Evolutionary conservation across 106 monocot genomes (phyloP).

Genomic region (Dactylorhiza incarnata): DNA sequence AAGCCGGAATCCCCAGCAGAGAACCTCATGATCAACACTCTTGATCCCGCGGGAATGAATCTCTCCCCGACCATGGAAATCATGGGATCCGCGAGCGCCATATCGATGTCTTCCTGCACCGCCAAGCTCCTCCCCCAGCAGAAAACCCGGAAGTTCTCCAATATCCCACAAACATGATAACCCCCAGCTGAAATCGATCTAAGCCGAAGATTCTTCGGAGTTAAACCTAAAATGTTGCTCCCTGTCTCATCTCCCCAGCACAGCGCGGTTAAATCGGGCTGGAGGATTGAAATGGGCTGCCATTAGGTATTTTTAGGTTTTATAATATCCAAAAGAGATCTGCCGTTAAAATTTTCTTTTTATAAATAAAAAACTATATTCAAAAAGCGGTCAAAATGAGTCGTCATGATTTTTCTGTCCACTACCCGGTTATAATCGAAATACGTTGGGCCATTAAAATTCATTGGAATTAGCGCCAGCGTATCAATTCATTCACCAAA

Average conservation of each 20-base stretch:
- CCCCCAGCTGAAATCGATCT: slow-evolving; percentile 74
- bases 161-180: slow-evolving; percentile 83
- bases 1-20: too few species aligned
- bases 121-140: slow-evolving; percentile 89
- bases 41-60: slow-evolving; percentile 86
- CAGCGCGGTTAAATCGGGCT: slow-evolving; percentile 36
- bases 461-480: too few species aligned
- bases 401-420: too few species aligned
- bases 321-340: too few species aligned
- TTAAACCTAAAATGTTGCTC: slow-evolving; percentile 41
- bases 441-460: too few species aligned
- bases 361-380: too few species aligned
- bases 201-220: slow-evolving; percentile 43
- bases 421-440: too few species aligned
- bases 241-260: slow-evolving; percentile 97
- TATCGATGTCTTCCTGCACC: slow-evolving; percentile 46
- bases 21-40: slow-evolving; percentile 1
- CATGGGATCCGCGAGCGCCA: slow-evolving; percentile 61
- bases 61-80: slow-evolving; percentile 68
- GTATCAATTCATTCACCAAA: too few species aligned
- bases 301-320: too few species aligned
- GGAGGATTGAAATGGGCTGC: too few species aligned
- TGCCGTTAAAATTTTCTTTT: too few species aligned
- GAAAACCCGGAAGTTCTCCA: slow-evolving; percentile 44
- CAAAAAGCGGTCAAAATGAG: too few species aligned